Base-by-base conservation (phyloP, 106 monocot genomes). In the Acorus gramineus region DNA sequence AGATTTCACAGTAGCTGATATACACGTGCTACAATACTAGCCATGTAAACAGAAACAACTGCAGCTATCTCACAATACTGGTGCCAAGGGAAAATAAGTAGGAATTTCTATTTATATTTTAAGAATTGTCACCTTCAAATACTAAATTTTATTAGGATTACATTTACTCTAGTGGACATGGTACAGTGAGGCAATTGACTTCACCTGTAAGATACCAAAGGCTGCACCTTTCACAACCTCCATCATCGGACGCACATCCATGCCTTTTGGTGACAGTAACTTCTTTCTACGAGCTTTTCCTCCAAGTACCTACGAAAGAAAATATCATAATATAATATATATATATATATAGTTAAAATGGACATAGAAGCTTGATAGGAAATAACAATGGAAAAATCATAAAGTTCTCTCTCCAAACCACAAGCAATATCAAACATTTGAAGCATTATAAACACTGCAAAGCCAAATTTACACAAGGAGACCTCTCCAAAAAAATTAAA, bases 161-260 rank as follows among this genome's bases (percentile, higher is more conserved):
- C 28, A 28, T 28, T 28, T 28, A 28, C 28, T 28, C 28, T 28
- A 28, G 28, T 28, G 28, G 28, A 28, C 28, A 28, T 28, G 28
- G 28, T 1, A 28, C 28, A 28, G 28, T 28, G 46, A 76, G 10
- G 67, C 3, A 11, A 50, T 69, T 43, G 62, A 62, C 4, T 7
- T 53, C 44, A 96, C 96, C 77, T 96, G 96, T 63, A 96, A 60
- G 43, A 91, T 96, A 64, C 77, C 87, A 79, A 96, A 96, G 46
- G 91, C 91, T 49, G 96, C 87, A 67, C 87, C 96, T 62, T 61
- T 80, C 50, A 96, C 90, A 66, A 96, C 84, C 74, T 91, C 82
- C 96, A 96, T 96, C 96, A 96, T 96, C 42, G 96, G 96, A 3
- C 96, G 91, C 0, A 96, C 96, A 79, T 96, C 87, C 91, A 82